Evolutionary conservation across 164 flowering plant genomes (phyloP), one percentile per base, ranked within the genome.

Genomic region (Kingdonia uniflora): DNA sequence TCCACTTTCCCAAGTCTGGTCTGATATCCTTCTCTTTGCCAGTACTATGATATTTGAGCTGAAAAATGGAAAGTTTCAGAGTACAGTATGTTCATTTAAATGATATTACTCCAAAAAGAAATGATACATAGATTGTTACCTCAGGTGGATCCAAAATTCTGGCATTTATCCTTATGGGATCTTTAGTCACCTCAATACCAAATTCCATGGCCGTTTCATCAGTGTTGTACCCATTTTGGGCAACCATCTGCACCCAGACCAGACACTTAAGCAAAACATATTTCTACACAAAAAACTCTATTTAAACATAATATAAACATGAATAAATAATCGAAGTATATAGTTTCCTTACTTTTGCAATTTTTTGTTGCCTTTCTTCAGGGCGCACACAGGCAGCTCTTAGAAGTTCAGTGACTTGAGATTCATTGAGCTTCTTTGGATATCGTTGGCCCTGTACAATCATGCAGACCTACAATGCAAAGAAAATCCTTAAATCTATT

Each of bases 1-100:
- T 92, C 99, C 99, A 92, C 17, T 75, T 81, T 0, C 99, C 99
- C 17, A 76, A 72, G 7, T 61, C 45, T 1, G 99, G 99, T 38
- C 67, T 67, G 21, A 78, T 74, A 21, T 21, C 56, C 2, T 44
- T 7, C 24, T 85, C 82, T n/a, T 51, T 55, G 1, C 97, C 95
- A 47, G 62, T 55, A 0, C 71, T 80, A 68, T 80, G 82, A 55
- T 88, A 92, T 56, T 72, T 76, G 14, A 92, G 80, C 96, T 92
- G 73, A 39, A 33, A 10, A 40, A 33, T 11, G 19, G 17, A 2
- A 40, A 47, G 15, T 16, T 16, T 45, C 16, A 4, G 11, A 16
- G 49, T 17, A 45, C 4, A 7, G 12, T 20, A 16, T 45, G 10
- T 16, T 7, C 2, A 17, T 45, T 13, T 4, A 47, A 20, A 11